phyloP scores from a whole-genome alignment of 352 stramenopile genomes.

The Phytophthora fragariaefolia region DNA sequence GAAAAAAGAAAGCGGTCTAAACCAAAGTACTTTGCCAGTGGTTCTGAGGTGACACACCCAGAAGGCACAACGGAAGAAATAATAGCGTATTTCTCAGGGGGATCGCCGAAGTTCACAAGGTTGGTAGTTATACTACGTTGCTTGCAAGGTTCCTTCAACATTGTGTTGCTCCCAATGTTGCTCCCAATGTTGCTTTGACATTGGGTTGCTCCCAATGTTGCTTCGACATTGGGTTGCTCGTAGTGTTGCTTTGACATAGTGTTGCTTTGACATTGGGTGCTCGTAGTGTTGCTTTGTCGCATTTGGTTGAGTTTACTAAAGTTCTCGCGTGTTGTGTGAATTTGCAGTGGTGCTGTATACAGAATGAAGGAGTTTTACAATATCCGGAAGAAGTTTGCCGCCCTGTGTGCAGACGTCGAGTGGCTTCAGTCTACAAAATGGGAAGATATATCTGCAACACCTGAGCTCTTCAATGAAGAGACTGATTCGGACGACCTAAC shows the following conservation, averaged over 20 bases:
- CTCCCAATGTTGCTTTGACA: background rate
- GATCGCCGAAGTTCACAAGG: background rate
- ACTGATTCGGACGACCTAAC: background rate
- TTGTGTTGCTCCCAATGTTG: background rate
- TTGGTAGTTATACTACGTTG: background rate
- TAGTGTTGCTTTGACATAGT: slow-evolving; percentile 1
- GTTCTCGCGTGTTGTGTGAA: too few species aligned
- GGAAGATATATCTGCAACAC: background rate
- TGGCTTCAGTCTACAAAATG: slow-evolving; percentile 3
- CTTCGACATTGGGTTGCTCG: slow-evolving; percentile 3
- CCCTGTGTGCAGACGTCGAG: background rate
- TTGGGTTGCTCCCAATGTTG: slow-evolving; percentile 5
- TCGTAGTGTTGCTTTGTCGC: too few species aligned
- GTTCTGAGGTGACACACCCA: background rate
- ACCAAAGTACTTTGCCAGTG: background rate
- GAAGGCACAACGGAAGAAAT: background rate
- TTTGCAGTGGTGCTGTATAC: background rate
- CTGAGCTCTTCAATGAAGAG: slow-evolving; percentile 4
- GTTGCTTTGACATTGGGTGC: background rate
- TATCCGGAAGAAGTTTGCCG: background rate
- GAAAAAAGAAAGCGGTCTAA: background rate
- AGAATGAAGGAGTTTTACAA: slow-evolving; percentile 10
- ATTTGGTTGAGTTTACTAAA: background rate
- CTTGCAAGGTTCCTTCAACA: too few species aligned
- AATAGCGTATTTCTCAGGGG: background rate